Evolutionary conservation across 2,329 filamentous ascomycete genomes (phyloP).

Genomic region (Stagonosporopsis vannaccii): DNA sequence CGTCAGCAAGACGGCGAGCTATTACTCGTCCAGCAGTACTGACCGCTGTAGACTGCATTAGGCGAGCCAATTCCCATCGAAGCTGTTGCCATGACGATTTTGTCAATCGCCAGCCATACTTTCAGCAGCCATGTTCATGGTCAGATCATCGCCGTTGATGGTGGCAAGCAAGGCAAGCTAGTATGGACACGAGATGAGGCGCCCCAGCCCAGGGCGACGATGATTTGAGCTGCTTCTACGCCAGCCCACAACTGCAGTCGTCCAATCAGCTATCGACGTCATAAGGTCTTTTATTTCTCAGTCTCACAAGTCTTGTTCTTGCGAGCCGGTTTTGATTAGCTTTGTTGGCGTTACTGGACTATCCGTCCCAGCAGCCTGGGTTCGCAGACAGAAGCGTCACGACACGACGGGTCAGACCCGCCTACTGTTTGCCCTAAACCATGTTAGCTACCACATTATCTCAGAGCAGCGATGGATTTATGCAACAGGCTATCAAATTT

Average conservation of each 20-base stretch:
- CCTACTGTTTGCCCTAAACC: constrained; percentile 1
- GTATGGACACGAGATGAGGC: constrained; percentile 50
- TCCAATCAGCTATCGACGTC: not conserved
- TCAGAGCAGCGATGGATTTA: not conserved
- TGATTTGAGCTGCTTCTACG: not conserved
- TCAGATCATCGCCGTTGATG: constrained; percentile 56
- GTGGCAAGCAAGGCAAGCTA: constrained; percentile 55
- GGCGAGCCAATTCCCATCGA: constrained; percentile 49
- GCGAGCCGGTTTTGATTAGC: constrained; percentile 1
- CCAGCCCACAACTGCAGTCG: not conserved
- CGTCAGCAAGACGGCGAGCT: not conserved
- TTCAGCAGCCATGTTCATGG: constrained; percentile 56
- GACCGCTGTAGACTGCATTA: constrained; percentile 42
- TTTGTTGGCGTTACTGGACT: not conserved
- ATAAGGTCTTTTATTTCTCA: not conserved
- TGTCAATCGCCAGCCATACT: constrained; percentile 57
- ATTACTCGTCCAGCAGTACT: not conserved
- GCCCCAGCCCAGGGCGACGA: constrained; percentile 6
- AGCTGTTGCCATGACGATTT: constrained; percentile 54
- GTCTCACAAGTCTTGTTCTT: not conserved
- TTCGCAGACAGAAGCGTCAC: not conserved
- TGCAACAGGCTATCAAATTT: constrained; percentile 1
- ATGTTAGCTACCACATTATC: not conserved
- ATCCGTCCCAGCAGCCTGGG: constrained; percentile 4
- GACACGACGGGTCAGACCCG: not conserved